Evolutionary conservation across 306 rosid species (phyloP).

Genomic region (Dryas alaskensis): DNA sequence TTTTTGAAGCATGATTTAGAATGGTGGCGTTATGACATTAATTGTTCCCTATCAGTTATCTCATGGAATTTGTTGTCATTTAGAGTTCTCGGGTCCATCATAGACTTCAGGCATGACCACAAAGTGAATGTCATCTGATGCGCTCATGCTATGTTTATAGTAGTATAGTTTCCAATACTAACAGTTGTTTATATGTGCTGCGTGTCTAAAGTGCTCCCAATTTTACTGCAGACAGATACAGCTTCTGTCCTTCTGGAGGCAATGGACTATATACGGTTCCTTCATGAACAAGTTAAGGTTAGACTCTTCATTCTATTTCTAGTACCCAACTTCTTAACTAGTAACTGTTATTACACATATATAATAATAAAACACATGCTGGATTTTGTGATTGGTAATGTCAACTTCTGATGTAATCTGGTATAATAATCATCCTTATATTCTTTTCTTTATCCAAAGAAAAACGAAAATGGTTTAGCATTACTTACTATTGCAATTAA

Average conservation of each 20-base stretch:
- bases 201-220: conserved; percentile 21
- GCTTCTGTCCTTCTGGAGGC: conserved; percentile 93
- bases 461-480: no score
- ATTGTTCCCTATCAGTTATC: neutral
- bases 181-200: conserved; percentile 6
- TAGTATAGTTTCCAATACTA: neutral
- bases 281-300: conserved; percentile 96
- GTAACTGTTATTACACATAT: neutral
- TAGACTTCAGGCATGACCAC: neutral
- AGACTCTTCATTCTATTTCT: neutral
- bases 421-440: neutral
- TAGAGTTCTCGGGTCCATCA: neutral
- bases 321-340: neutral
- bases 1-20: conserved; percentile 5
- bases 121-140: neutral
- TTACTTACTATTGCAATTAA: no score
- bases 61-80: neutral
- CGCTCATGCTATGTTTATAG: neutral
- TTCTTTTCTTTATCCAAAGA: no score
- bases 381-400: neutral
- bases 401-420: neutral
- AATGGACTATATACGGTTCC: conserved; percentile 87
- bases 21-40: neutral
- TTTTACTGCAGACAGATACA: conserved; percentile 84
- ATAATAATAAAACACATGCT: neutral